Evolutionary conservation across 2,329 filamentous ascomycete species (phyloP), one percentile per base, ranked within the genome.

Genomic region (Fusarium humuli): DNA sequence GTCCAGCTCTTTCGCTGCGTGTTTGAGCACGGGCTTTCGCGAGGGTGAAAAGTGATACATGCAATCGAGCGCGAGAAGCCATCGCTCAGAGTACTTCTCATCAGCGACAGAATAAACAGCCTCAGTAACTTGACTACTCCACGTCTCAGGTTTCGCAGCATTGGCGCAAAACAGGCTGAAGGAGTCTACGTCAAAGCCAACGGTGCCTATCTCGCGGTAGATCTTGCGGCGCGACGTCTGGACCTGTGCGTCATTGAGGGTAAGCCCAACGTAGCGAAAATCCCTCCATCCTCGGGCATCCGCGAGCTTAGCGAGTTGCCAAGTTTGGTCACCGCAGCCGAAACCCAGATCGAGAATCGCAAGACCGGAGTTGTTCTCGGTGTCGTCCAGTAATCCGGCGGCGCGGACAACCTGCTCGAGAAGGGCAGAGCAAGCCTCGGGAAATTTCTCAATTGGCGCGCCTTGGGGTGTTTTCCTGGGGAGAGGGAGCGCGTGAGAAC

Each of bases 241-340:
- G 10, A 82, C 82, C 71, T 88, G 87, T 1, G 78, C 73, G 11
- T 76, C 71, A 47, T 86, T 82, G 6, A 87, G 73, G 0, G 86
- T 88, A 37, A 89, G 82, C 1, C 87, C 87, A 5, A 87, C 78
- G 69, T 89, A 89, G 32, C 77, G 78, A 58, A 84, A 80, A 14
- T 71, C 59, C 27, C 60, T 53, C 63, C 76, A 75, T 34, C 67
- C 54, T 3, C 54, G 55, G 6, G 70, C 42, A 20, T 69, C 53
- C 6, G 77, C 65, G 25, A 78, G 72, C 13, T 73, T 75, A 3
- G 78, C 80, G 25, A 88, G 70, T 58, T 84, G 82, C 22, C 85
- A 73, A 0, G 83, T 86, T 73, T 89, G 87, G 68, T 89, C 86
- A 32, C 87, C 87, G 65, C 87, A 90, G 12, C 87, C 87, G 65